phyloP scores from a whole-genome alignment of 805 yeast species.

The Saturnispora sekii region DNA sequence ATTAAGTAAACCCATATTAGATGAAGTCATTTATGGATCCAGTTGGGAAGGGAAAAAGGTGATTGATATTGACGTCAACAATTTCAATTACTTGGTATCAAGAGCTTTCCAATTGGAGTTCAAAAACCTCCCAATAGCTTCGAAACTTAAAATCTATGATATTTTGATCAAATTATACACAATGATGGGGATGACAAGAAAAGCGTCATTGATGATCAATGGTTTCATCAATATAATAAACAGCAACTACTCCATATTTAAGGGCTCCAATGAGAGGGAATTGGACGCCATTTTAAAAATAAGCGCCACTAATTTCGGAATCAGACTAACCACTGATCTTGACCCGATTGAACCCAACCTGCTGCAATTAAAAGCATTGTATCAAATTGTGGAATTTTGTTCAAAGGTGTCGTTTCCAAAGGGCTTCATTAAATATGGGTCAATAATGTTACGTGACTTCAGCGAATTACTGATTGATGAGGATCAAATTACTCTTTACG shows the following conservation, averaged over 20 bases:
- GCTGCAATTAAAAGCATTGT: constrained; percentile 33
- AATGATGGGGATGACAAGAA: constrained; percentile 52
- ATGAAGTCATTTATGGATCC: constrained; percentile 35
- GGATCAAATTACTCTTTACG: constrained; percentile 43
- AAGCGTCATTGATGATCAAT: constrained; percentile 59
- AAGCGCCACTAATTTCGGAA: constrained; percentile 46
- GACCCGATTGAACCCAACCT: constrained; percentile 7
- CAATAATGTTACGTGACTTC: constrained; percentile 47
- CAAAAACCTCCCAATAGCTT: constrained; percentile 34
- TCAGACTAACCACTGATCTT: constrained; percentile 15
- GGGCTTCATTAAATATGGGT: constrained; percentile 37
- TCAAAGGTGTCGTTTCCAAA: constrained; percentile 39
- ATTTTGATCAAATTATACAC: constrained; percentile 57
- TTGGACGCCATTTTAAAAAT: constrained; percentile 30
- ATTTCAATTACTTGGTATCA: constrained; percentile 41
- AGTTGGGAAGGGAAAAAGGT: constrained; percentile 10
- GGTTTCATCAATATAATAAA: constrained; percentile 45
- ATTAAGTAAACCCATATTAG: constrained; percentile 32
- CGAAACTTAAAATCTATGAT: constrained; percentile 55
- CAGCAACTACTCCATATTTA: constrained; percentile 9
- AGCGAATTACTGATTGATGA: constrained; percentile 41
- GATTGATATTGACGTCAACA: constrained; percentile 21
- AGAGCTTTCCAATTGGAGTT: constrained; percentile 37
- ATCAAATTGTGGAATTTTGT: constrained; percentile 41
- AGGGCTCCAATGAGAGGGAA: constrained; percentile 10